Percentiles rank a stretch among this genome's conserved stretches.
phyloP scores from a whole-genome alignment of 371 early-diverging fungal species.

The Mortierella sp. region DNA sequence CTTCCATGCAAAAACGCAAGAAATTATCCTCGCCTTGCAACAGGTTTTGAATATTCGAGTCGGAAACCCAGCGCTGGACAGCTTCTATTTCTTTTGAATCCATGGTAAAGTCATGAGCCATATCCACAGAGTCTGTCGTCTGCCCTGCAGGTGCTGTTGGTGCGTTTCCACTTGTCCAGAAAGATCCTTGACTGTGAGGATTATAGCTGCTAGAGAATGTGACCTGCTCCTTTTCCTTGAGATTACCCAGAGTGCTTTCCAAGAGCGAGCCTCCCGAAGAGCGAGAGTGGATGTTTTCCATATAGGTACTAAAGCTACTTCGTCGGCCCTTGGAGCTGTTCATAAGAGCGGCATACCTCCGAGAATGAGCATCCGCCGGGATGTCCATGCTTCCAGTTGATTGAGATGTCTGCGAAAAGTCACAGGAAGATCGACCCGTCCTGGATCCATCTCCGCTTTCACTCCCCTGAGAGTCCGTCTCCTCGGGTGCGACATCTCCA shows the following conservation, averaged over 20 bases:
- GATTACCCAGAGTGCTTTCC: slow-evolving; percentile 34
- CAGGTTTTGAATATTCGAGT: slow-evolving; percentile 50
- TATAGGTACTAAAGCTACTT: slow-evolving; percentile 50
- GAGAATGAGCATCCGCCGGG: slow-evolving; percentile 2
- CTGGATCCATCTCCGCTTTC: too few species aligned
- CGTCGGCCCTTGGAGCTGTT: slow-evolving; percentile 24
- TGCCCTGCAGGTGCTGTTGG: slow-evolving; percentile 7
- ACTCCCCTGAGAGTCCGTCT: slow-evolving; percentile 3
- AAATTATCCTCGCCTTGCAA: slow-evolving; percentile 56
- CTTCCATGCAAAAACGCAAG: slow-evolving; percentile 55
- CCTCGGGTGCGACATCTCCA: slow-evolving; percentile 8
- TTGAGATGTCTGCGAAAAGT: slow-evolving; percentile 5
- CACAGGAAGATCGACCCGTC: slow-evolving; percentile 1
- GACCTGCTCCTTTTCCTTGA: slow-evolving; percentile 40
- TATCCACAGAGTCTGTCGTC: slow-evolving; percentile 17
- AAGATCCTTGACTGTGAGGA: slow-evolving; percentile 17
- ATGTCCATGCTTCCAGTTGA: not conserved
- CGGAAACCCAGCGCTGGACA: slow-evolving; percentile 46
- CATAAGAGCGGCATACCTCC: slow-evolving; percentile 15
- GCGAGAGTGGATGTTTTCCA: slow-evolving; percentile 40
- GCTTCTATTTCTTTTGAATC: slow-evolving; percentile 42
- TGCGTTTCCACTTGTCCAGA: slow-evolving; percentile 9
- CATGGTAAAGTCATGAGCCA: slow-evolving; percentile 41
- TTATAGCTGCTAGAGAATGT: slow-evolving; percentile 26
- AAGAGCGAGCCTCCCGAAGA: slow-evolving; percentile 26